Base-by-base conservation (phyloP, 78 protist genomes). In the Speleostelium caveatum region DNA sequence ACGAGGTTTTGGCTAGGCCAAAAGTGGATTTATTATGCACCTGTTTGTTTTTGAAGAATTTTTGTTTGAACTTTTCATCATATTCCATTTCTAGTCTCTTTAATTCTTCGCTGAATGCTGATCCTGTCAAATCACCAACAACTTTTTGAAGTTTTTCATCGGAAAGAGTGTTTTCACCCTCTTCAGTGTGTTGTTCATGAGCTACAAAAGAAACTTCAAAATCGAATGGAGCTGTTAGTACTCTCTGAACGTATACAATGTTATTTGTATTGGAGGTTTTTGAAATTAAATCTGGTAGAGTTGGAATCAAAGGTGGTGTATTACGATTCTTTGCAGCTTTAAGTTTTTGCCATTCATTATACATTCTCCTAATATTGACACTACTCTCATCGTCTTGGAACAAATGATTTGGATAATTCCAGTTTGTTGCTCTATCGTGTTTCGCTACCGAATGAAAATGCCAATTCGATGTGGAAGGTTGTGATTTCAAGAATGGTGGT, bases 201-300 rank as follows among this genome's bases (percentile, higher is more conserved):
- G 78, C 67, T 58, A 66, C 30, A 78, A 74, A 74, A 60, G 91
- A 53, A 49, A 90, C 73, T 78, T 74, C 86, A 74, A 69, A 75
- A 53, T 86, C 73, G 45, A 86, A 86, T 61, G 93, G 93, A 33
- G 45, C 86, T 19, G 38, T 58, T 58, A 86, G 38, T 41, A 75
- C 83, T 65, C 93, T 66, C 61, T 86, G 93, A 30, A 86, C 63
- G 6, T 51, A 45, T 28, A 86, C 26, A 1, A 73, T 26, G 33
- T 86, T 86, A 4, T 59, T 10, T 22, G 69, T 66, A 33, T 72
- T 12, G 12, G 55, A 28, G 3, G 61, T 0, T 26, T 32, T 58
- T 6, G 6, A 14, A 14, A 10, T 6, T 45, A 45, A 45, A 68
- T 71, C 72, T 55, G 93, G 93, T n/a, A 86, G 66, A 19, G 77